Evolutionary conservation across 208 protist genomes (phyloP).

Genomic region (Entamoeba dispar): DNA sequence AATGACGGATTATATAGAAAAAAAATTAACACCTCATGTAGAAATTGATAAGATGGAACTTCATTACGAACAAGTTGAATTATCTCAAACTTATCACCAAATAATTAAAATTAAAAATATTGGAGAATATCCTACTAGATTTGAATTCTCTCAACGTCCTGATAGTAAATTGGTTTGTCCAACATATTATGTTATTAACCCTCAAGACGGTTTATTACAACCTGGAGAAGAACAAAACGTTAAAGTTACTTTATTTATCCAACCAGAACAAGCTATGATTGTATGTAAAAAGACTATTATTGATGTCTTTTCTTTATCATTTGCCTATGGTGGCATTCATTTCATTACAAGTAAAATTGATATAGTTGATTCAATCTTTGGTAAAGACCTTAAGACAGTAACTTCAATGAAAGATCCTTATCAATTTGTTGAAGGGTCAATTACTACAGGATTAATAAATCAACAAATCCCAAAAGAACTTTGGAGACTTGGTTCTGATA

Average conservation of each 20-base stretch:
- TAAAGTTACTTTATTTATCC: background rate
- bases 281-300: background rate
- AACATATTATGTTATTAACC: background rate
- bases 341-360: background rate
- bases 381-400: background rate
- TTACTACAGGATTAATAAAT: too few relatives aligned
- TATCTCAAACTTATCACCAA: background rate
- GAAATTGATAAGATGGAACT: background rate
- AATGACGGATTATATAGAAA: background rate
- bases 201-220: background rate
- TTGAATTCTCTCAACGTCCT: background rate
- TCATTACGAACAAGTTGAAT: background rate
- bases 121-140: background rate
- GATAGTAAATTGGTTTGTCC: background rate
- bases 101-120: background rate
- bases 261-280: background rate
- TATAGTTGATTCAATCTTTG: background rate
- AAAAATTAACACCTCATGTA: background rate
- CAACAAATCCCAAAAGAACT: too few relatives aligned
- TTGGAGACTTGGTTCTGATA: too few relatives aligned
- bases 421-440: background rate
- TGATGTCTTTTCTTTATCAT: background rate
- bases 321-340: background rate
- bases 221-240: background rate
- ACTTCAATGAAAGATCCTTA: background rate